Evolutionary conservation across 352 stramenopile genomes (phyloP).

Genomic region (Globisporangium solare): DNA sequence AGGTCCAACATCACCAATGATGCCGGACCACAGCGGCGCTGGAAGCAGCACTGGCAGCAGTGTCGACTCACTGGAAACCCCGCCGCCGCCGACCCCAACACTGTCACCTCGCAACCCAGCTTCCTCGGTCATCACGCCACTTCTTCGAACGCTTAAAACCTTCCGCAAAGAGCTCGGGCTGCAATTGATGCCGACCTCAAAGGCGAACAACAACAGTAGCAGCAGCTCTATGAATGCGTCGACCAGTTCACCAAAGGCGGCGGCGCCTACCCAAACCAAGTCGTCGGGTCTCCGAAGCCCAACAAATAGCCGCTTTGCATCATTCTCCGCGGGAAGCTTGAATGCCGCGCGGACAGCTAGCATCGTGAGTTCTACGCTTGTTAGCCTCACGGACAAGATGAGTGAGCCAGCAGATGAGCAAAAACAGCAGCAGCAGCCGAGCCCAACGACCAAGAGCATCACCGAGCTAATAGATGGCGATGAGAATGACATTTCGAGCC

Average conservation of each 20-base stretch:
- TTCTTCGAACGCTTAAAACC: constrained; percentile 58
- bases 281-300: constrained; percentile 12
- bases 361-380: constrained; percentile 14
- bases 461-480: neutral
- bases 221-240: neutral
- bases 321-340: constrained; percentile 1
- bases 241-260: constrained; percentile 2
- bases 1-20: constrained; percentile 36
- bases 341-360: constrained; percentile 10
- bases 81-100: constrained; percentile 7
- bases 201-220: constrained; percentile 5
- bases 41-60: constrained; percentile 30
- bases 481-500: neutral
- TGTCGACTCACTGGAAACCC: constrained; percentile 15
- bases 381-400: neutral
- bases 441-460: constrained; percentile 2
- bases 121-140: constrained; percentile 15
- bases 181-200: constrained; percentile 10
- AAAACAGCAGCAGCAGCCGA: constrained; percentile 6
- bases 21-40: constrained; percentile 37
- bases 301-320: constrained; percentile 7
- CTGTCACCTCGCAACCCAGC: neutral
- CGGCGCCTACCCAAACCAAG: neutral
- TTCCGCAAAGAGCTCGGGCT: constrained; percentile 49
- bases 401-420: neutral